Conservation (phyloP, 2,329 filamentous ascomycete genomes). For the Grosmannia huntii region DNA sequence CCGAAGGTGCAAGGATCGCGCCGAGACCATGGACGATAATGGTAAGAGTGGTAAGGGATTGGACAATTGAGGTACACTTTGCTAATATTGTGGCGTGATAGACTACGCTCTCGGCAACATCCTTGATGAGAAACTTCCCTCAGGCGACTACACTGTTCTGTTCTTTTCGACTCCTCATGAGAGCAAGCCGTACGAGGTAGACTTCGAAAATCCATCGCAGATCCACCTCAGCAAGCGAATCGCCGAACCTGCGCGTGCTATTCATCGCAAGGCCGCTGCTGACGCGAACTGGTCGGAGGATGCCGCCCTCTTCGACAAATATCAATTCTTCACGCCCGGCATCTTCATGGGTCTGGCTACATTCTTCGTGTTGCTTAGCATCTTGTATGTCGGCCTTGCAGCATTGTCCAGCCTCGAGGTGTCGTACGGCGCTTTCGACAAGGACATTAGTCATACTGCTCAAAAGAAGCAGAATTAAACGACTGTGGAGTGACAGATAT, state of each 20-base stretch:
- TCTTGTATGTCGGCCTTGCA: constrained; percentile 65
- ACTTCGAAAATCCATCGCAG: constrained; percentile 50
- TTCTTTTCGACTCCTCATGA: constrained; percentile 53
- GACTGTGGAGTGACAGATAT: neutral
- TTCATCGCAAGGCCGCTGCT: constrained; percentile 25
- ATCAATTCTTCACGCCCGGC: constrained; percentile 85
- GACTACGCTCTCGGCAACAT: constrained; percentile 38
- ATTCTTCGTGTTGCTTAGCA: constrained; percentile 56
- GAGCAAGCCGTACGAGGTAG: constrained; percentile 47
- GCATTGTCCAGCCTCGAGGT: constrained; percentile 74
- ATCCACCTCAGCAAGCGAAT: constrained; percentile 58
- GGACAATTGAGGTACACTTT: no score
- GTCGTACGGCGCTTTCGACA: constrained; percentile 89
- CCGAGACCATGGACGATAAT: constrained; percentile 32
- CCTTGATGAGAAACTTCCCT: constrained; percentile 23
- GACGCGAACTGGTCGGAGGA: constrained; percentile 22
- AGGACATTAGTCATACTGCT: constrained; percentile 80
- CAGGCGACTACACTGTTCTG: constrained; percentile 57
- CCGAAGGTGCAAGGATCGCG: constrained; percentile 28
- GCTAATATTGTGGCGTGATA: constrained; percentile 14
- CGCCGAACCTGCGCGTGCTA: constrained; percentile 9
- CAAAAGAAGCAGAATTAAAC: constrained; percentile 63
- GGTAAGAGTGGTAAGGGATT: constrained; percentile 23
- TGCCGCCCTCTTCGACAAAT: constrained; percentile 69
- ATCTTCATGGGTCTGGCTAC: constrained; percentile 79